phyloP scores from a whole-genome alignment of 2,329 filamentous ascomycete species.

The Pestalotiopsis sp. region DNA sequence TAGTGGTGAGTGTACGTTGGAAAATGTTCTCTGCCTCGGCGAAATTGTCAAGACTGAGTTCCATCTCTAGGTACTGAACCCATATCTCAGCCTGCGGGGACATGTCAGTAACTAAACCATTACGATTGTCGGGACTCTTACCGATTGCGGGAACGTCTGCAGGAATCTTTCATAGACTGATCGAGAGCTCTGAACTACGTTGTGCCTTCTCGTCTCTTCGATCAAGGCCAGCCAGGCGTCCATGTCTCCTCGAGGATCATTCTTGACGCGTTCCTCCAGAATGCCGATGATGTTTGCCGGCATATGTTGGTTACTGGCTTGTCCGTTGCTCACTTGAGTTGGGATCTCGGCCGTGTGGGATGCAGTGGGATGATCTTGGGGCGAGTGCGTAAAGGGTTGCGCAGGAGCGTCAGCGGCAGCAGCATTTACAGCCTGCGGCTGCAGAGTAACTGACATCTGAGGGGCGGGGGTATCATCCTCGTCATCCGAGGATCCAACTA shows the following conservation, averaged over 20 bases:
- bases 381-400: conserved; percentile 23
- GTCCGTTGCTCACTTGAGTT: conserved; percentile 18
- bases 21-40: conserved; percentile 82
- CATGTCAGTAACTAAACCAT: conserved; percentile 23
- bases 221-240: conserved; percentile 91
- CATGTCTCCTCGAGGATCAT: conserved; percentile 90
- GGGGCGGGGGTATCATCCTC: conserved; percentile 44
- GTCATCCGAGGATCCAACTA: conserved; percentile 62
- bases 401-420: conserved; percentile 26
- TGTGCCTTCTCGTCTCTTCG: conserved; percentile 78
- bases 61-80: conserved; percentile 87
- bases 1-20: conserved; percentile 73
- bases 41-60: conserved; percentile 84
- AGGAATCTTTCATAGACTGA: conserved; percentile 85
- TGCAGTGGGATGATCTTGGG: conserved; percentile 25
- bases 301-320: conserved; percentile 13
- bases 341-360: conserved; percentile 19
- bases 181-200: conserved; percentile 80
- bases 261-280: conserved; percentile 86
- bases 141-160: conserved; percentile 84
- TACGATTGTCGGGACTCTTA: conserved; percentile 54
- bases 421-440: conserved; percentile 18
- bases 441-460: conserved; percentile 18
- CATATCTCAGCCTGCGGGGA: conserved; percentile 81
- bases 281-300: conserved; percentile 76